A percentile compares a stretch with the other conserved stretches of the same genome.
Conservation (phyloP, 1,284 basidiomycete genomes). For the Tilletia horrida region DNA sequence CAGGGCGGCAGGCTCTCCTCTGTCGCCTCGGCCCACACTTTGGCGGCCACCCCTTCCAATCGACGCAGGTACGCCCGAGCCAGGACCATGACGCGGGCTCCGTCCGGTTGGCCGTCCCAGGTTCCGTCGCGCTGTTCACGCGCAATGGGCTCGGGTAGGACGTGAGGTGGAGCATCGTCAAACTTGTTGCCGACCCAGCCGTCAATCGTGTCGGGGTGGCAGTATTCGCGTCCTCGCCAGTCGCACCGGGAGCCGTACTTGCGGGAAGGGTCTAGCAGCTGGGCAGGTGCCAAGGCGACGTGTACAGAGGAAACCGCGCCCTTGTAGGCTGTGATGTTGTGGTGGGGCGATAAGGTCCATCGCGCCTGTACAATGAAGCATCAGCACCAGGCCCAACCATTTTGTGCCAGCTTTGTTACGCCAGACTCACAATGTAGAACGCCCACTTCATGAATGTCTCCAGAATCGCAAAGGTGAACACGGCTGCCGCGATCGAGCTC, state of each 20-base stretch:
- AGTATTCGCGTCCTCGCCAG: slow-evolving; percentile 47
- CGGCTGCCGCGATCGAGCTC: slow-evolving; percentile 52
- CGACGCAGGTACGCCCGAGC: slow-evolving; percentile 32
- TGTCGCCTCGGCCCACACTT: slow-evolving; percentile 39
- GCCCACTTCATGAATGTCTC: slow-evolving; percentile 39
- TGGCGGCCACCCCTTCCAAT: slow-evolving; percentile 32
- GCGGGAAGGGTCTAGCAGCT: slow-evolving; percentile 34
- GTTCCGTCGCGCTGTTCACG: slow-evolving; percentile 14
- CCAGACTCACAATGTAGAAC: slow-evolving; percentile 46
- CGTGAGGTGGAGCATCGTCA: slow-evolving; percentile 1
- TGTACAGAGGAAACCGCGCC: slow-evolving; percentile 49
- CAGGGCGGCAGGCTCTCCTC: slow-evolving; percentile 38
- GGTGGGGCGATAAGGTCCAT: slow-evolving; percentile 49
- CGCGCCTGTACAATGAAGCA: slow-evolving; percentile 31
- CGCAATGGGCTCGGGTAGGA: neutral
- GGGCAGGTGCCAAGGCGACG: slow-evolving; percentile 40
- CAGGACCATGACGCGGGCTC: slow-evolving; percentile 28
- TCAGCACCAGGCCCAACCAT: neutral
- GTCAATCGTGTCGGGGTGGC: slow-evolving; percentile 38
- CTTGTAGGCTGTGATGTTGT: slow-evolving; percentile 51
- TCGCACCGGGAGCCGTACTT: slow-evolving; percentile 49
- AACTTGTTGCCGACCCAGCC: slow-evolving; percentile 31
- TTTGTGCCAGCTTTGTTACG: neutral
- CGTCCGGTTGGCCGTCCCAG: slow-evolving; percentile 24
- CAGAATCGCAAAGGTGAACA: slow-evolving; percentile 37